Conservation (phyloP, 768 basidiomycete species). For the Strobilomyces confusus region DNA sequence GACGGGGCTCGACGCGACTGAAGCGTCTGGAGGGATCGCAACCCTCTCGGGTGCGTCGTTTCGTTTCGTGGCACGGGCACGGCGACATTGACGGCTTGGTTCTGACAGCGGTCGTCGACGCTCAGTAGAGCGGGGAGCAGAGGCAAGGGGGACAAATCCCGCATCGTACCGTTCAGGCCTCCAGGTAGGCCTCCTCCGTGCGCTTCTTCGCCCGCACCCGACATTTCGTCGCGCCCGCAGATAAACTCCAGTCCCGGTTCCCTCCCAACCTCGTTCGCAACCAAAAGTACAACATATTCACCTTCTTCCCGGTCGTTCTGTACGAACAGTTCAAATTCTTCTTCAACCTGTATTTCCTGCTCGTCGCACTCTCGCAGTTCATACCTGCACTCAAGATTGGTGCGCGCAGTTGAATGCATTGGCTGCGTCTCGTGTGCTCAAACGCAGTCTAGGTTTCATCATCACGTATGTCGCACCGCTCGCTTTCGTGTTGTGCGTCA, state of each 20-base stretch:
- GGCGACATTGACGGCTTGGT: not conserved
- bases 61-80: not conserved
- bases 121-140: slow-evolving; percentile 8
- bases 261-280: slow-evolving; percentile 93
- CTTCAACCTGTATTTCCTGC: slow-evolving; percentile 97
- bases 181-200: slow-evolving; percentile 42
- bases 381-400: slow-evolving; percentile 95
- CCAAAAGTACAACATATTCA: slow-evolving; percentile 95
- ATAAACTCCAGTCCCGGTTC: slow-evolving; percentile 66
- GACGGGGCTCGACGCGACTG: slow-evolving; percentile 25
- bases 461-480: slow-evolving; percentile 94
- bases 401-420: slow-evolving; percentile 32
- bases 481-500: slow-evolving; percentile 90
- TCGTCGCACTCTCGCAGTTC: slow-evolving; percentile 95
- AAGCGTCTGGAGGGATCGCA: slow-evolving; percentile 26
- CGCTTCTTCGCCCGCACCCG: not conserved
- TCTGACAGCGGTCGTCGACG: slow-evolving; percentile 23
- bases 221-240: slow-evolving; percentile 34
- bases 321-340: slow-evolving; percentile 99
- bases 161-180: slow-evolving; percentile 75
- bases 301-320: slow-evolving; percentile 95
- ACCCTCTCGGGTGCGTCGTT: slow-evolving; percentile 13
- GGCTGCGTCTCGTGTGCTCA: not conserved
- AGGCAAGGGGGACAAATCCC: slow-evolving; percentile 59
- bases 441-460: slow-evolving; percentile 69